Evolutionary conservation across 371 early-diverging fungal species (phyloP).

Genomic region (Hamiltosporidium tvaerminnensis): DNA sequence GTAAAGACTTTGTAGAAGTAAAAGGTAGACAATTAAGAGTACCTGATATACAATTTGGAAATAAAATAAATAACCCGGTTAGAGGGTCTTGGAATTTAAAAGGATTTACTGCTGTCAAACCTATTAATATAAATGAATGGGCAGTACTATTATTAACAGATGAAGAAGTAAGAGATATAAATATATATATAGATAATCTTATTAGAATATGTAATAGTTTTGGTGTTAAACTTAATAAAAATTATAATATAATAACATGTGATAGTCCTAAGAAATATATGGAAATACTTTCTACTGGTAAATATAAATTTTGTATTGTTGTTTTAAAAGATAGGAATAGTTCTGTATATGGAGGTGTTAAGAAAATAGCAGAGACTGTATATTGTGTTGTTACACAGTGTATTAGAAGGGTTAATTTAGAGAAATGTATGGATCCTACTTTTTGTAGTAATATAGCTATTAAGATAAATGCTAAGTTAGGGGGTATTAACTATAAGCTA

Average conservation of each 20-base stretch:
- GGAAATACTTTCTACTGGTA: neutral
- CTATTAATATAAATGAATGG: constrained; percentile 18
- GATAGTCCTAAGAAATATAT: neutral
- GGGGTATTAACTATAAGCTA: constrained; percentile 58
- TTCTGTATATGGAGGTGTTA: constrained; percentile 66
- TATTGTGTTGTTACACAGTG: constrained; percentile 77
- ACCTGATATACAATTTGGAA: constrained; percentile 20
- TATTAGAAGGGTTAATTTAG: constrained; percentile 61
- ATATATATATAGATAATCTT: neutral
- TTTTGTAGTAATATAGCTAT: constrained; percentile 65
- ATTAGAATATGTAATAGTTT: neutral
- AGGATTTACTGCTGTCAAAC: constrained; percentile 15
- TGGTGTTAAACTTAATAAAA: neutral
- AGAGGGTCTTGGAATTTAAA: constrained; percentile 35
- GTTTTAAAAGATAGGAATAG: constrained; percentile 19
- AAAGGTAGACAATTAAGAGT: constrained; percentile 19
- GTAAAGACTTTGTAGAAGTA: constrained; percentile 14
- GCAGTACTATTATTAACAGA: neutral
- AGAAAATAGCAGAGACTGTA: constrained; percentile 72
- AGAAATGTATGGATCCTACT: constrained; percentile 55
- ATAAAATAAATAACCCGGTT: neutral
- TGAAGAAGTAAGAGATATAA: neutral
- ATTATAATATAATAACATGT: neutral
- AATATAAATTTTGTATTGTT: constrained; percentile 13
- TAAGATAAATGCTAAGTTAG: constrained; percentile 71